Conservation (phyloP, 176 grass and related monocot species). For the Phragmites australis region DNA sequence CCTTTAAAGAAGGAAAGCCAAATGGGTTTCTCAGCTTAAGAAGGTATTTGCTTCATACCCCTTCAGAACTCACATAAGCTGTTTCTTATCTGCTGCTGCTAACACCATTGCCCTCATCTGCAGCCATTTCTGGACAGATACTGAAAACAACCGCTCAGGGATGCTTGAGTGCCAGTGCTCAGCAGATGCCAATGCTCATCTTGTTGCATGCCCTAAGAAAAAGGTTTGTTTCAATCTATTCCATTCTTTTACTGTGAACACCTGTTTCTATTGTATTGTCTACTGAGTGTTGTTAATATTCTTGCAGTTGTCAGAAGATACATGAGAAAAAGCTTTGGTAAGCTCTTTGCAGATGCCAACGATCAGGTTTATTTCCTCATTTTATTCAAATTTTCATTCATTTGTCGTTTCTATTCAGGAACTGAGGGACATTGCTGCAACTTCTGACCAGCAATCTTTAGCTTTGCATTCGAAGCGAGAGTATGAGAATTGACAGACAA, state of each 20-base stretch:
- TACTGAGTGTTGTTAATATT: slow-evolving; percentile 33
- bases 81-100: slow-evolving; percentile 8
- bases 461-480: too few relatives aligned
- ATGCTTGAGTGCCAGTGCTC: too few relatives aligned
- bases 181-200: slow-evolving; percentile 79
- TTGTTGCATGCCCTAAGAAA: slow-evolving; percentile 80
- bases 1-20: slow-evolving; percentile 99
- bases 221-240: slow-evolving; percentile 54
- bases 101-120: slow-evolving; percentile 36
- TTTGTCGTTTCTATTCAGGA: too few relatives aligned
- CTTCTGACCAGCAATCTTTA: too few relatives aligned
- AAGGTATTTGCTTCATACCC: slow-evolving; percentile 55
- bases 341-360: slow-evolving; percentile 40
- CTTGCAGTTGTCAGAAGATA: slow-evolving; percentile 74
- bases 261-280: slow-evolving; percentile 27
- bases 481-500: too few relatives aligned
- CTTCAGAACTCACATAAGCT: background rate
- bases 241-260: slow-evolving; percentile 4
- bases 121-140: slow-evolving; percentile 99
- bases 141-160: slow-evolving; percentile 91
- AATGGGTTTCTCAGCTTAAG: slow-evolving; percentile 97
- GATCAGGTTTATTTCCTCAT: slow-evolving; percentile 23
- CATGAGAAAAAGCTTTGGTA: slow-evolving; percentile 84
- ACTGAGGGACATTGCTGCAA: slow-evolving; percentile 67
- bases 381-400: background rate